Base-by-base conservation (phyloP, 768 basidiomycete genomes). In the Pleurotus pulmonarius region DNA sequence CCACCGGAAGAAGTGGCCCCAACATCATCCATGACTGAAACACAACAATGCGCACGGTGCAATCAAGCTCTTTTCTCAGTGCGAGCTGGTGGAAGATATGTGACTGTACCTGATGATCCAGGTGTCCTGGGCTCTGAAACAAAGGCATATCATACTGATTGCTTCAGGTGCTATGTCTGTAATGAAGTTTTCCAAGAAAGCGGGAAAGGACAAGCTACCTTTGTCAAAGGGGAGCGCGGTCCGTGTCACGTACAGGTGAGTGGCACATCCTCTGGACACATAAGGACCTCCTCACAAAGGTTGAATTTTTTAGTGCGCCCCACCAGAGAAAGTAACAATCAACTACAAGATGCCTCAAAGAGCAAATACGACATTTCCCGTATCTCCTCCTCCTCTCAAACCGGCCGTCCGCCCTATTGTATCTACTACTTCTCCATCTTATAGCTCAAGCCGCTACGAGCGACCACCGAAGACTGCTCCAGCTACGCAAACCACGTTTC, bases 91-190 rank as follows among this genome's bases (percentile, higher is more conserved):
- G 58, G 58, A 41, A 56, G 49, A 18, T 92, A 85, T 67, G 82
- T 92, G 29, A 88, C 87, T 2, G 81, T 91, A 25, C 88, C 90
- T 5, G 81, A 79, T 56, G 71, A 74, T 22, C 51, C 51, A 2
- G 24, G 26, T 34, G 75, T 73, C 12, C 70, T 73, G 44, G 76
- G 71, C 26, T 74, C 73, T 15, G 70, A 73, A 20, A 77, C 83
- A n/a, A 78, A 79, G 66, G 76, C 78, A 18, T 93, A 88, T 63
- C 91, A 94, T 61, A 75, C 81, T 3, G 79, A 83, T 43, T 94
- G 91, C 66, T 92, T 94, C 69, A 82, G 78, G 52, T 94, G 91
- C 63, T 73, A 68, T 18, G 72, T 87, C 18, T 94, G 91, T 62
- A 73, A 82, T 44, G 77, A 80, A 15, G 64, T 75, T 7, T 90